These are phyloP conservation scores for Colletotrichum sp. DNA, from an alignment of 2,329 filamentous ascomycete species.

Conservation along the genomic window DNA sequence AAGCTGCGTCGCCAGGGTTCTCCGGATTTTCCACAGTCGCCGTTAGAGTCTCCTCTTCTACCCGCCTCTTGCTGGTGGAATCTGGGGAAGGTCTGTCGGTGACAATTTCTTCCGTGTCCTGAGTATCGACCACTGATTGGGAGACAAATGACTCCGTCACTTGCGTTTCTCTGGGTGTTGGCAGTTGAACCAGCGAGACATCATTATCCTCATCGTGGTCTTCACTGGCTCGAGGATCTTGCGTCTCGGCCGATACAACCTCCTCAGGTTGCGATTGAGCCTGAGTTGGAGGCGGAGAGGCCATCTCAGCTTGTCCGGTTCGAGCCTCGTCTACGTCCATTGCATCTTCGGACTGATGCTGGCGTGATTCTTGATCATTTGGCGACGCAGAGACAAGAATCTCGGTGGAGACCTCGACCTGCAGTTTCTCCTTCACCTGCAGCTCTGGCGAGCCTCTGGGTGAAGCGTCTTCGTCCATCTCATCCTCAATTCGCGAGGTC, in stretches of 20 bases:
- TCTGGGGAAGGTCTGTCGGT: neutral
- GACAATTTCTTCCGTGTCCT: conserved; percentile 7
- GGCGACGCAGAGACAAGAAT: neutral
- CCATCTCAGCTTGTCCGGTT: neutral
- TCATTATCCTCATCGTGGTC: neutral
- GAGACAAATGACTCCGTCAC: neutral
- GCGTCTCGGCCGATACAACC: neutral
- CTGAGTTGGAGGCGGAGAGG: neutral
- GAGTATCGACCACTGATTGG: neutral
- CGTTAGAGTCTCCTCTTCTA: neutral
- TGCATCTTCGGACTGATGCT: neutral
- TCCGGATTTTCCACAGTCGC: neutral
- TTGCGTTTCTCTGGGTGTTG: conserved; percentile 8
- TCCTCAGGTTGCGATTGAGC: neutral
- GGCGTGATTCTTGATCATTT: neutral
- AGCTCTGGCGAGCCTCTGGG: neutral
- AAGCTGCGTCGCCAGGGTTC: neutral
- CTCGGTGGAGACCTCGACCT: neutral
- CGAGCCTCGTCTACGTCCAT: conserved; percentile 12
- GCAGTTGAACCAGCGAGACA: neutral
- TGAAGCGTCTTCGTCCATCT: neutral
- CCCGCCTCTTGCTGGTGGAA: neutral
- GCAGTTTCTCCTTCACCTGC: neutral
- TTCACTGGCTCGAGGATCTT: neutral
- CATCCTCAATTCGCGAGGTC: neutral